Conservation (phyloP, 495 filamentous ascomycete species). For the Talaromyces ruber region DNA sequence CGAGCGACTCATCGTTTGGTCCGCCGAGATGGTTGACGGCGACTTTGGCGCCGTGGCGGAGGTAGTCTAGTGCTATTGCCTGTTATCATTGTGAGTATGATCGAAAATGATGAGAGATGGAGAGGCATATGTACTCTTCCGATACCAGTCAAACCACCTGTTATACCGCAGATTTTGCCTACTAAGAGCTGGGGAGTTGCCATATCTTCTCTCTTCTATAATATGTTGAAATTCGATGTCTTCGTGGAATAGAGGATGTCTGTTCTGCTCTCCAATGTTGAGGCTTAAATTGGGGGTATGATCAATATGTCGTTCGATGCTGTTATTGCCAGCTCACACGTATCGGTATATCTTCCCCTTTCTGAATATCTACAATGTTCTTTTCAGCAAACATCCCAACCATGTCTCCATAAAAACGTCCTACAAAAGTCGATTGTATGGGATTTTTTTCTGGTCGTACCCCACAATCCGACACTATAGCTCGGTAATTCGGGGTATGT, state of each 20-base stretch:
- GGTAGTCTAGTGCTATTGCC: slow-evolving; percentile 63
- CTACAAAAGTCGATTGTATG: not conserved
- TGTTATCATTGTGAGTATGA: slow-evolving; percentile 4
- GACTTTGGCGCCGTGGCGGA: slow-evolving; percentile 61
- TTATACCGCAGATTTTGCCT: slow-evolving; percentile 66
- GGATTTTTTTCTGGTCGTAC: not conserved
- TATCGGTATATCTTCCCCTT: not conserved
- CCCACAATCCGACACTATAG: not conserved
- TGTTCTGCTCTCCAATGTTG: not conserved
- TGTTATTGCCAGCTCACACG: not conserved
- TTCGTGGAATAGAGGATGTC: not conserved
- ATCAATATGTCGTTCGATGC: not conserved
- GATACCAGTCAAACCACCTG: slow-evolving; percentile 69
- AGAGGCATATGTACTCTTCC: slow-evolving; percentile 42
- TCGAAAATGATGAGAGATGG: not conserved
- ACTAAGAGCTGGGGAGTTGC: slow-evolving; percentile 44
- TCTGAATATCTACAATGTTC: not conserved
- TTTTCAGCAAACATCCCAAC: not conserved
- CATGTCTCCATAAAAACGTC: not conserved
- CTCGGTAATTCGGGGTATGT: not conserved
- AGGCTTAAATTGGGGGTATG: not conserved
- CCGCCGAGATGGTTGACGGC: slow-evolving; percentile 63
- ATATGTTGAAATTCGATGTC: not conserved
- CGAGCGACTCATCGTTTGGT: slow-evolving; percentile 39
- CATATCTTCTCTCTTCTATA: slow-evolving; percentile 15